Conservation (phyloP, 768 basidiomycete genomes). For the Trametes cinnabarina region DNA sequence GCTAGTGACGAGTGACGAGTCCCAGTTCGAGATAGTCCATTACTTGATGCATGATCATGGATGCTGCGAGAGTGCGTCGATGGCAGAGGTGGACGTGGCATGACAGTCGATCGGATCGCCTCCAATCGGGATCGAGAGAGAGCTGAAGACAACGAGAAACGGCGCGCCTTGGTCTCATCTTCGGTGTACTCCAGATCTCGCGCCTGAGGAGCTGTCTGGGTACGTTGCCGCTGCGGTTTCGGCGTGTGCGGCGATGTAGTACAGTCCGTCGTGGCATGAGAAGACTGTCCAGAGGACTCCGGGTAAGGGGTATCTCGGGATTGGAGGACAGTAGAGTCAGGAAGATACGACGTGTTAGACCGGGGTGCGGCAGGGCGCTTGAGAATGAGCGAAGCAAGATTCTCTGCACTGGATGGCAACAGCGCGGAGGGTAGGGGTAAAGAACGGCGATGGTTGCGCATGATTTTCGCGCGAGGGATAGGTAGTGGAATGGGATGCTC, state of each 20-base stretch:
- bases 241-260: conserved; percentile 3
- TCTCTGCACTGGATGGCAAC: not conserved
- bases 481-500: conserved; percentile 26
- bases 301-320: not conserved
- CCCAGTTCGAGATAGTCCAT: not conserved
- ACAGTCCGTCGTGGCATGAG: not conserved
- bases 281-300: not conserved
- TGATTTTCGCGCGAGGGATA: conserved; percentile 6
- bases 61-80: not conserved
- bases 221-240: conserved; percentile 8
- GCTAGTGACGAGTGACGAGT: not conserved
- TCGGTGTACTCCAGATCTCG: not conserved
- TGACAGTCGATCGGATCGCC: conserved; percentile 19
- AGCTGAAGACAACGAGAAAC: conserved; percentile 26
- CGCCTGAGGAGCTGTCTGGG: conserved; percentile 15
- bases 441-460: conserved; percentile 14
- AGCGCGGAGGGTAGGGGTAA: conserved; percentile 9
- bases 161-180: not conserved
- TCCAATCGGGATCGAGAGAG: conserved; percentile 21
- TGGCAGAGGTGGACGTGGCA: conserved; percentile 27
- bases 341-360: not conserved
- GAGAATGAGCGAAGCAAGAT: not conserved
- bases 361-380: not conserved
- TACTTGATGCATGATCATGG: not conserved
- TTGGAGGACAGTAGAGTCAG: not conserved